Conservation (phyloP, 2,329 filamentous ascomycete genomes). For the Fusarium musae region DNA sequence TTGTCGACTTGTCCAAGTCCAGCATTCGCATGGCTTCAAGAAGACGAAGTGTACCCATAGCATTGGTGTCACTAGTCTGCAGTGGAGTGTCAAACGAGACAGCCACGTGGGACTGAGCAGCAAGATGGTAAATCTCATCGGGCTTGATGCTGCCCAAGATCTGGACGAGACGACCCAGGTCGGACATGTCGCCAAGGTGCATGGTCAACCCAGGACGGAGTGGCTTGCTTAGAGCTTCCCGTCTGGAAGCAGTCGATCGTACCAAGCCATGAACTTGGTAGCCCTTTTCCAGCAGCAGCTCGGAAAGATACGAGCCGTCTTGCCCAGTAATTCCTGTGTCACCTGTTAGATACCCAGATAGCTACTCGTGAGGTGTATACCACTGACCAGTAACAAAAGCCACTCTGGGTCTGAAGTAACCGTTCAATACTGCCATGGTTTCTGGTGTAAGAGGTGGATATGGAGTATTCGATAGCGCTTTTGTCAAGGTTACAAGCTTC, state of each 20-base stretch:
- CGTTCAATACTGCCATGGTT: not conserved
- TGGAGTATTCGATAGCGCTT: not conserved
- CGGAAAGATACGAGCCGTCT: not conserved
- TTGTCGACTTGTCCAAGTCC: not conserved
- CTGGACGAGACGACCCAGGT: not conserved
- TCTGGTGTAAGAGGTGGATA: not conserved
- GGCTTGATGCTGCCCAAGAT: not conserved
- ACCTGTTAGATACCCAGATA: not conserved
- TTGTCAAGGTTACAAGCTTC: accelerated
- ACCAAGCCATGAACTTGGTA: not conserved
- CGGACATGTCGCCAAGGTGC: not conserved
- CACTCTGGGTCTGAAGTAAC: not conserved
- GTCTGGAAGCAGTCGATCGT: not conserved
- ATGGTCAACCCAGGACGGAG: not conserved
- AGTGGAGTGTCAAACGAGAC: not conserved
- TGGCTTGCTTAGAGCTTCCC: not conserved
- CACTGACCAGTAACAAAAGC: not conserved
- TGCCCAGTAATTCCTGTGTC: not conserved
- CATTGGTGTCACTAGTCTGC: not conserved
- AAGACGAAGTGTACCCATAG: not conserved
- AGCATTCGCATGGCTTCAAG: not conserved
- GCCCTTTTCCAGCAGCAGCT: not conserved
- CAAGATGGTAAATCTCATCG: slow-evolving; percentile 1
- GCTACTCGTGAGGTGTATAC: accelerated
- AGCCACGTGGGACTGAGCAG: not conserved